A percentile compares a stretch with the other conserved stretches of the same genome.
These are phyloP conservation scores for Trichoderma citrinoviride DNA, from an alignment of 2,329 filamentous ascomycete genomes.

Conservation along the genomic window DNA sequence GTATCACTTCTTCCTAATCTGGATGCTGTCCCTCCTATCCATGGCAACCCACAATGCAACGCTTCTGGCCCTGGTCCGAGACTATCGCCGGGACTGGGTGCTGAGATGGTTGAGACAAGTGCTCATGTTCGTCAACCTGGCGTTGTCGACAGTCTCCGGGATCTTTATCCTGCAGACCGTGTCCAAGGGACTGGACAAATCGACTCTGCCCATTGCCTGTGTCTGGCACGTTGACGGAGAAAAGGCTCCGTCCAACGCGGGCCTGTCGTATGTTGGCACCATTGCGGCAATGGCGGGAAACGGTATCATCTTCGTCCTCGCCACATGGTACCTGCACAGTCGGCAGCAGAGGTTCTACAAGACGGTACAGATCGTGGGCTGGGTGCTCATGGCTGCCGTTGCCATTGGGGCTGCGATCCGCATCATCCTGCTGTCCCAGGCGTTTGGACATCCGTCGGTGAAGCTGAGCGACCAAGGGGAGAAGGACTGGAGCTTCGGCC, in stretches of 20 bases:
- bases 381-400: slow-evolving; percentile 55
- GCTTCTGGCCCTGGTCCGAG: slow-evolving; percentile 61
- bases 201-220: slow-evolving; percentile 59
- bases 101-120: slow-evolving; percentile 63
- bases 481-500: slow-evolving; percentile 61
- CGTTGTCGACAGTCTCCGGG: slow-evolving; percentile 55
- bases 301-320: slow-evolving; percentile 55
- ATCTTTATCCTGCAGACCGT: slow-evolving; percentile 57
- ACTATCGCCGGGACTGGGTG: slow-evolving; percentile 66
- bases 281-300: slow-evolving; percentile 61
- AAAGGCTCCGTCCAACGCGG: slow-evolving; percentile 36
- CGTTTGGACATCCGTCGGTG: slow-evolving; percentile 55
- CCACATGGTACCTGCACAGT: slow-evolving; percentile 64
- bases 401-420: slow-evolving; percentile 58
- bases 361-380: slow-evolving; percentile 50
- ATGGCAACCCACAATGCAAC: slow-evolving; percentile 65
- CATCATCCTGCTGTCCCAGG: slow-evolving; percentile 57
- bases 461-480: slow-evolving; percentile 52
- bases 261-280: slow-evolving; percentile 56
- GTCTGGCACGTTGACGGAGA: slow-evolving; percentile 51
- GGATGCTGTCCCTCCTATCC: slow-evolving; percentile 63
- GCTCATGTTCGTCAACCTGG: slow-evolving; percentile 64
- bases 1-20: slow-evolving; percentile 70
- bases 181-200: slow-evolving; percentile 47
- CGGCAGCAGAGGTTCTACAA: slow-evolving; percentile 54